A percentile compares a stretch with the other conserved stretches of the same genome.
Evolutionary conservation across 2,329 filamentous ascomycete species (phyloP).

Genomic region (Phoma sp.): DNA sequence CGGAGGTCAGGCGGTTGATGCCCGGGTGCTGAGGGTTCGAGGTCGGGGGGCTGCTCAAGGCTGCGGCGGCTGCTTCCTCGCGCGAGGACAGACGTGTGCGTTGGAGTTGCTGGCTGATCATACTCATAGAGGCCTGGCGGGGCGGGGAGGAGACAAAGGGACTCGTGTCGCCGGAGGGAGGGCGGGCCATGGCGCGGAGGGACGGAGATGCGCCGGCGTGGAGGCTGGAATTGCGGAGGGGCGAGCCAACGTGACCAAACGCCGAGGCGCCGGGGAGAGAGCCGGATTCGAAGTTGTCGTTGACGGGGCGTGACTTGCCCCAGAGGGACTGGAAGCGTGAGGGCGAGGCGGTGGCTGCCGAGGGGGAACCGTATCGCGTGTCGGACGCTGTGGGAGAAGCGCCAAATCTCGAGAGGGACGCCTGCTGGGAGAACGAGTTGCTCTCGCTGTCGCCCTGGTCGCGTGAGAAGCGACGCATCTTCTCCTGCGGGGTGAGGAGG

Average conservation of each 20-base stretch:
- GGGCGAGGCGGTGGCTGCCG: conserved; percentile 60
- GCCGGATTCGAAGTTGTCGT: conserved; percentile 51
- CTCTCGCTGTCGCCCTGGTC: conserved; percentile 63
- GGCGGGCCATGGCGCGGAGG: conserved; percentile 58
- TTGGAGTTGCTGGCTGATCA: conserved; percentile 65
- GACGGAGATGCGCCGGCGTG: conserved; percentile 58
- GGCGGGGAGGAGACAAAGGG: conserved; percentile 62
- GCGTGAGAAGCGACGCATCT: conserved; percentile 64
- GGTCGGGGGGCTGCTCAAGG: conserved; percentile 18
- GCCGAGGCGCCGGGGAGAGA: conserved; percentile 51
- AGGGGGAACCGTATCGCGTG: conserved; percentile 58
- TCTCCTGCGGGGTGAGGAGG: conserved; percentile 67
- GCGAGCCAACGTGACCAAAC: conserved; percentile 69
- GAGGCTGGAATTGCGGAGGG: conserved; percentile 66
- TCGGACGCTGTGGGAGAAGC: conserved; percentile 54
- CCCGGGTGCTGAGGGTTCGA: conserved; percentile 66
- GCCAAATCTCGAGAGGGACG: conserved; percentile 59
- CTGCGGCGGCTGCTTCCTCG: conserved; percentile 27
- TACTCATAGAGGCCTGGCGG: conserved; percentile 64
- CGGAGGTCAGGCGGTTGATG: conserved; percentile 58
- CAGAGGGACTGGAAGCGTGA: conserved; percentile 67
- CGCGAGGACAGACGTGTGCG: conserved; percentile 51
- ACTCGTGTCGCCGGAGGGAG: conserved; percentile 56
- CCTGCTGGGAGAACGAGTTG: conserved; percentile 51
- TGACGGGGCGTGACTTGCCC: conserved; percentile 56